These are phyloP conservation scores for Coniosporium tulheliwenetii DNA, from an alignment of 2,329 filamentous ascomycete species.

Conservation along the genomic window DNA sequence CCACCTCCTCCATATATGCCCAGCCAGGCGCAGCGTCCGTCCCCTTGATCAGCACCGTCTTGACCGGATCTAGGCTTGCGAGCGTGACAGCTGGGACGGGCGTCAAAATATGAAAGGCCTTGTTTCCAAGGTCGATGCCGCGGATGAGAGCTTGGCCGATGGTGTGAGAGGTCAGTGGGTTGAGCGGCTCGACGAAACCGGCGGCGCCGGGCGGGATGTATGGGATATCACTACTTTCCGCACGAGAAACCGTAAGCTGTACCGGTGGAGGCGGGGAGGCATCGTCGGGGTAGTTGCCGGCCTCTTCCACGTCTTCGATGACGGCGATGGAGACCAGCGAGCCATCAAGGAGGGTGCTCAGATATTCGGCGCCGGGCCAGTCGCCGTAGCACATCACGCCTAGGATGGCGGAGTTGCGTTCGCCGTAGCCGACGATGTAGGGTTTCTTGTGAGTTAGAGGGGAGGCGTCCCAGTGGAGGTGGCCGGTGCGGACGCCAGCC, in stretches of 20 bases:
- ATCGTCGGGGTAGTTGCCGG: neutral
- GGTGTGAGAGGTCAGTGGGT: slow-evolving; percentile 42
- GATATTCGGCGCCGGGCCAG: slow-evolving; percentile 39
- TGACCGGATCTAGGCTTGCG: slow-evolving; percentile 4
- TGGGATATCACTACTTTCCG: slow-evolving; percentile 41
- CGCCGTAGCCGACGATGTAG: slow-evolving; percentile 45
- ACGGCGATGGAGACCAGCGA: slow-evolving; percentile 52
- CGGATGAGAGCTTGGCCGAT: slow-evolving; percentile 55
- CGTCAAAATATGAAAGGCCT: slow-evolving; percentile 48
- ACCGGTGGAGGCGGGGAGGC: neutral
- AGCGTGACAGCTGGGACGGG: slow-evolving; percentile 30
- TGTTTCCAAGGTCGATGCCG: slow-evolving; percentile 42
- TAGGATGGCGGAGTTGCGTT: slow-evolving; percentile 36
- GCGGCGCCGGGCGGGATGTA: slow-evolving; percentile 41
- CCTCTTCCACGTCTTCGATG: slow-evolving; percentile 30
- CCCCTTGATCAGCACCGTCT: slow-evolving; percentile 45
- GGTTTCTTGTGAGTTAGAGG: slow-evolving; percentile 44
- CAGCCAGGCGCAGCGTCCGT: slow-evolving; percentile 54
- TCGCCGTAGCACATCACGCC: slow-evolving; percentile 55
- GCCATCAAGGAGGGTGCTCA: slow-evolving; percentile 54
- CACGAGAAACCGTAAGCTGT: slow-evolving; percentile 9
- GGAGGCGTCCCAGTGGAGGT: slow-evolving; percentile 32
- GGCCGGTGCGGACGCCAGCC: slow-evolving; percentile 9
- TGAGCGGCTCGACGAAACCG: slow-evolving; percentile 30
- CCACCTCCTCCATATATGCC: slow-evolving; percentile 48